Evolutionary conservation across 306 rosid genomes (phyloP).

Genomic region (Trifolium fragiferum): DNA sequence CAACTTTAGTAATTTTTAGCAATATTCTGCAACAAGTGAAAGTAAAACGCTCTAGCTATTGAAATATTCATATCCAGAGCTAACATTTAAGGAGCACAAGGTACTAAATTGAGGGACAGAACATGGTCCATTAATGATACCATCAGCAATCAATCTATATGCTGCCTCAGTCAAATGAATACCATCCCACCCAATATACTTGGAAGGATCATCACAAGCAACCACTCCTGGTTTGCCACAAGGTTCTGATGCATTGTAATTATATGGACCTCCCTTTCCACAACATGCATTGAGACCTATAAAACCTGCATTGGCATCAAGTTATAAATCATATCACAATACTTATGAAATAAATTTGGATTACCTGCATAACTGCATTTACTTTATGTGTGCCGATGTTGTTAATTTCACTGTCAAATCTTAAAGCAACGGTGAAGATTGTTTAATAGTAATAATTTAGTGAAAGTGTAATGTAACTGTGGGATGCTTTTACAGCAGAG

Average conservation of each 20-base stretch:
- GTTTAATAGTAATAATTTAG: too few relatives aligned
- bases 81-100: not conserved
- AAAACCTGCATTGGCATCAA: conserved; percentile 46
- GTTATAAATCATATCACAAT: not conserved
- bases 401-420: too few relatives aligned
- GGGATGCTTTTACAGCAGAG: too few relatives aligned
- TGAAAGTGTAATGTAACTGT: too few relatives aligned
- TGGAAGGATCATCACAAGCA: conserved; percentile 56
- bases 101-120: conserved; percentile 36
- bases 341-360: not conserved
- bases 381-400: too few relatives aligned
- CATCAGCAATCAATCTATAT: conserved; percentile 48
- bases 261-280: conserved; percentile 44
- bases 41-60: not conserved
- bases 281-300: conserved; percentile 43
- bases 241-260: conserved; percentile 14
- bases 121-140: conserved; percentile 39
- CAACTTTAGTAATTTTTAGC: too few relatives aligned
- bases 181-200: conserved; percentile 60
- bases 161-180: conserved; percentile 74
- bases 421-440: too few relatives aligned
- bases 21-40: too few relatives aligned
- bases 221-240: conserved; percentile 32
- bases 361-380: too few relatives aligned
- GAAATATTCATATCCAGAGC: not conserved